Evolutionary conservation across 2,329 filamentous ascomycete genomes (phyloP), one percentile per base, ranked within the genome.

Genomic region (Cercospora zeina): DNA sequence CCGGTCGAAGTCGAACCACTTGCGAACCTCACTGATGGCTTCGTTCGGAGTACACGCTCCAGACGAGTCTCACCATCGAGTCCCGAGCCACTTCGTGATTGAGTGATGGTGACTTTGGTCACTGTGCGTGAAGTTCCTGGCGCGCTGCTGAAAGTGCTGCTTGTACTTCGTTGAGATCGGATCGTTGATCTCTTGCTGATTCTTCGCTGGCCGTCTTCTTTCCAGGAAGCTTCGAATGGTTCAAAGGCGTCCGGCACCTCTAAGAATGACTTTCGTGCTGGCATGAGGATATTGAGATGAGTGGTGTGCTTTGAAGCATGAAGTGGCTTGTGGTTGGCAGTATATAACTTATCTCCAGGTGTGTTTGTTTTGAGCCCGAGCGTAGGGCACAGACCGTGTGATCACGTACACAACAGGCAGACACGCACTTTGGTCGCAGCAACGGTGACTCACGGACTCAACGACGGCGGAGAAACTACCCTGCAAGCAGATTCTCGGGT

Each of bases 321-420:
- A 42, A 42, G n/a, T 11, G 37, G 16, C n/a, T 19, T 7, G 16
- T 21, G 9, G n/a, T 2, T 19, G 37, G n/a, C n/a, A 19, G 16
- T 16, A 42, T 45, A 45, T 45, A 45, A 2, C 19, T 4, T 45
- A 1, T 45, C 10, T 2, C n/a, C n/a, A n/a, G n/a, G 21, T 6
- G 19, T 45, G 39, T 45, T 45, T 47, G 42, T 47, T 47, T 5
- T 47, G 42, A 47, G 42, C 42, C 42, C 42, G 6, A 47, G 42
- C 42, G 21, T 7, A 47, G 42, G 42, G 42, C 42, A 47, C 42
- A 47, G 42, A 47, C 42, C 7, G 42, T 1, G 6, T 5, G 19
- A 7, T 6, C 14, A 2, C 7, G 2, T 2, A 21, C 1, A 47
- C 42, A 47, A 47, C 42, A 47, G 42, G 42, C 42, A 47, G 42